A percentile compares a stretch with the other conserved stretches of the same genome.
These are phyloP conservation scores for Calocybe cyanea DNA, from an alignment of 768 basidiomycete species.

Conservation along the genomic window DNA sequence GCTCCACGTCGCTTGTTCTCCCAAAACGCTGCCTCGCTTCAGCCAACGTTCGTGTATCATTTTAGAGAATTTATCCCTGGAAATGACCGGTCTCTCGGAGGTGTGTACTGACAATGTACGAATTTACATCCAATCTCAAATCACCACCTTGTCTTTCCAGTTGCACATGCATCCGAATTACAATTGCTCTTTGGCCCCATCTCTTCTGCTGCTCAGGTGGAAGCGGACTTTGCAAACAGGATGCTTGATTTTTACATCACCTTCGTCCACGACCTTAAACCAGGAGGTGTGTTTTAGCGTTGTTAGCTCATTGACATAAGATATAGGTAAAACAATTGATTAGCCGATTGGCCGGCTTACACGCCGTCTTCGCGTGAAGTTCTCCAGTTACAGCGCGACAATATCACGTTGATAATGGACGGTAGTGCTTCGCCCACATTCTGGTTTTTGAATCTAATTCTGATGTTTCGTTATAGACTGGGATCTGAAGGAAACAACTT, in stretches of 20 bases:
- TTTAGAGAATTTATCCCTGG: conserved; percentile 59
- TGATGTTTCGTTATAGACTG: conserved; percentile 32
- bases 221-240: conserved; percentile 42
- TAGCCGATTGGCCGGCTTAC: conserved; percentile 47
- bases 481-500: conserved; percentile 35
- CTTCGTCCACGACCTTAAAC: conserved; percentile 53
- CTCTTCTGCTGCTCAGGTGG: conserved; percentile 30
- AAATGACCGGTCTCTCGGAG: conserved; percentile 42
- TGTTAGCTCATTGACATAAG: not conserved
- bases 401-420: conserved; percentile 52
- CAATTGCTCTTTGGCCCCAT: conserved; percentile 45
- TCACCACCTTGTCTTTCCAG: conserved; percentile 22
- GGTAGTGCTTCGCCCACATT: conserved; percentile 18
- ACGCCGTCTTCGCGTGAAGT: conserved; percentile 29
- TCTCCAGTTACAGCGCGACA: conserved; percentile 47
- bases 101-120: conserved; percentile 29
- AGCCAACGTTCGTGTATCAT: conserved; percentile 50
- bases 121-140: not conserved
- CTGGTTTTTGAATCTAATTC: not conserved
- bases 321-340: not conserved
- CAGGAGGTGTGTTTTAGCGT: conserved; percentile 43
- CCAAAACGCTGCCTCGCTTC: conserved; percentile 39
- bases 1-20: conserved; percentile 50
- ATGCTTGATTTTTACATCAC: conserved; percentile 53
- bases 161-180: conserved; percentile 48